Evolutionary conservation across 495 filamentous ascomycete genomes (phyloP), one percentile per base, ranked within the genome.

Genomic region (Poronia punctata): DNA sequence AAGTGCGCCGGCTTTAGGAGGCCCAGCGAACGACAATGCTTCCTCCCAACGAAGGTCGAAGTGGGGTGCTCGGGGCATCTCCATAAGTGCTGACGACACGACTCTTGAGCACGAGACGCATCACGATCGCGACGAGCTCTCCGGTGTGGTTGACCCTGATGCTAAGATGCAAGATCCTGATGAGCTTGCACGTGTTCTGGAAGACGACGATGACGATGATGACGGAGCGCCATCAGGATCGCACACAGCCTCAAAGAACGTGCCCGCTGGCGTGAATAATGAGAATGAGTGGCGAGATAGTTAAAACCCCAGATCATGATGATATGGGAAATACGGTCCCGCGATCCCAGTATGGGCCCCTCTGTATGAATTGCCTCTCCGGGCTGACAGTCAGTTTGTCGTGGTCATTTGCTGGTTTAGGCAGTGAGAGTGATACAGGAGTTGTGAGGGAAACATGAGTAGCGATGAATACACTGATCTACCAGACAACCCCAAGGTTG

Each of bases 51-150:
- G 52, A 12, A 48, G 66, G 14, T 56, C 64, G 7, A 83, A 80
- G 39, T 93, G 86, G 86, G 86, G 86, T 8, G 65, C 75, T 9
- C 66, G 84, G 43, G 86, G 86, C 10, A 84, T 93, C 44, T 86
- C 82, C 3, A 78, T 93, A 18, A 81, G 79, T 24, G 86, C 86
- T 5, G 86, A 93, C 56, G 84, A 90, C 25, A 82, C 77, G 3
- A 60, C 84, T 17, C 66, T 79, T 12, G 72, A 78, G 30, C 59
- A 67, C 16, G 72, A 72, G 22, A 56, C 52, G 8, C 45, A 43
- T 3, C 48, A 35, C 12, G 38, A 50, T 15, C 45, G 67, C 19
- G 56, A 59, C 30, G 60, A 61, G 32, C 57, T 57, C 20, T 60
- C 61, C 21, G 59, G 59, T 3, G 46, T 43, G 9, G 61, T 68